phyloP scores from a whole-genome alignment of 1,284 basidiomycete genomes.

The Rhodotorula sp. region DNA sequence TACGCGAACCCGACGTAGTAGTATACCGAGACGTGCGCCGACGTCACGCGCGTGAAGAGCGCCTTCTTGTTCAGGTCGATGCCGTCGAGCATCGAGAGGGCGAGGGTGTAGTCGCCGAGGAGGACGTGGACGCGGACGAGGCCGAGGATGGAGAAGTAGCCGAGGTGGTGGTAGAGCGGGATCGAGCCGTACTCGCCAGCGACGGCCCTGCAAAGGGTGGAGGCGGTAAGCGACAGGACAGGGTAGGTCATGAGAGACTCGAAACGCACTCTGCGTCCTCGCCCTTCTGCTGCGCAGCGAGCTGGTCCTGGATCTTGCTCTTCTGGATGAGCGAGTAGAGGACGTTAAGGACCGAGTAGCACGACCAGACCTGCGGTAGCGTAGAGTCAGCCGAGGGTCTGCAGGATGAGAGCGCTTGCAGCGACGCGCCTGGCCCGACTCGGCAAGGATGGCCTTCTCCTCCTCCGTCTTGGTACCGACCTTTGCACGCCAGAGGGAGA shows the following conservation, averaged over 20 bases:
- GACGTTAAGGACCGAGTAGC: conserved; percentile 96
- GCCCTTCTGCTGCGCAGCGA: conserved; percentile 76
- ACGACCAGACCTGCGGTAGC: conserved; percentile 76
- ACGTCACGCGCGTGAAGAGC: conserved; percentile 85
- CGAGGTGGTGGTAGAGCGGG: conserved; percentile 92
- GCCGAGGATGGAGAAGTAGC: conserved; percentile 95
- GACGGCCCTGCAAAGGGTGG: conserved; percentile 56
- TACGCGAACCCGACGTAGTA: conserved; percentile 69
- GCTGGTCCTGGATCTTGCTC: conserved; percentile 90
- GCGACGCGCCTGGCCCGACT: conserved; percentile 34
- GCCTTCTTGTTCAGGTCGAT: conserved; percentile 87
- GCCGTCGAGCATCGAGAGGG: conserved; percentile 91
- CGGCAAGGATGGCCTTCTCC: conserved; percentile 74
- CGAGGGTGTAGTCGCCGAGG: conserved; percentile 92
- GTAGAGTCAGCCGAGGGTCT: neutral
- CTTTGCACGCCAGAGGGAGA: conserved; percentile 87
- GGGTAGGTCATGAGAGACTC: conserved; percentile 48
- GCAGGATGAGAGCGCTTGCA: neutral
- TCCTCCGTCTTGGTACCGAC: conserved; percentile 84
- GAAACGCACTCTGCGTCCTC: conserved; percentile 71
- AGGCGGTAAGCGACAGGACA: neutral
- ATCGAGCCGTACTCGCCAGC: conserved; percentile 88
- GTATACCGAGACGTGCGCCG: conserved; percentile 90
- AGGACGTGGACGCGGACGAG: conserved; percentile 93
- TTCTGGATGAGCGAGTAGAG: conserved; percentile 98